phyloP scores from a whole-genome alignment of 2,329 filamentous ascomycete genomes.

The Bimuria novae-zelandiae region DNA sequence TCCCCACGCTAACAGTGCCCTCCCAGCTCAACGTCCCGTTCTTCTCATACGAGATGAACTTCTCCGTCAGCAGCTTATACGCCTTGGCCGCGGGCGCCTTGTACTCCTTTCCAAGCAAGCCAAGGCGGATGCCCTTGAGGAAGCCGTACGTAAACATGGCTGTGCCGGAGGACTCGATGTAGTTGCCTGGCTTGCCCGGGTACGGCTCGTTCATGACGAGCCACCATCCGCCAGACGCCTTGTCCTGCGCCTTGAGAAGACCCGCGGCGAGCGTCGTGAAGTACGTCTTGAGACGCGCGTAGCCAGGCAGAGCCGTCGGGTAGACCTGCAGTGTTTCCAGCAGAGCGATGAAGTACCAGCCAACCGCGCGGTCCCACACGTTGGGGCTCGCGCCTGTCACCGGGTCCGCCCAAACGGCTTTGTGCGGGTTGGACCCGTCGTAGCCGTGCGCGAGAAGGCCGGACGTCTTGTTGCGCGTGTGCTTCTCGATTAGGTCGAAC shows the following conservation, averaged over 20 bases:
- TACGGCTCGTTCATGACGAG: conserved; percentile 59
- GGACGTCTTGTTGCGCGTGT: conserved; percentile 39
- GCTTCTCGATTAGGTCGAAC: conserved; percentile 43
- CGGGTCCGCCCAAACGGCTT: conserved; percentile 44
- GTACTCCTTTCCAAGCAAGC: conserved; percentile 43
- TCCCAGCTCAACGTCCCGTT: conserved; percentile 58
- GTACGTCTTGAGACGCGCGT: conserved; percentile 45
- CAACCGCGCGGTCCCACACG: conserved; percentile 45
- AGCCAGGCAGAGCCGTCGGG: conserved; percentile 45
- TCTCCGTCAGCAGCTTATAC: conserved; percentile 50
- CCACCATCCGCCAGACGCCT: conserved; percentile 59
- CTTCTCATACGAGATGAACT: conserved; percentile 52
- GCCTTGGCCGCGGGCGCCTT: conserved; percentile 49
- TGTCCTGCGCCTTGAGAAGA: conserved; percentile 50
- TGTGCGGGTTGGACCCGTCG: conserved; percentile 39
- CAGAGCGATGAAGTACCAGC: conserved; percentile 47
- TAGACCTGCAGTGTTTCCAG: conserved; percentile 57
- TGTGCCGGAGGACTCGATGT: conserved; percentile 63
- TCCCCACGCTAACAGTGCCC: conserved; percentile 59
- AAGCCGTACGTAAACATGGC: conserved; percentile 54
- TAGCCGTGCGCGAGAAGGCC: conserved; percentile 44
- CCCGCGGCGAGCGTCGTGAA: conserved; percentile 50
- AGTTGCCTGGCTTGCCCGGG: conserved; percentile 56
- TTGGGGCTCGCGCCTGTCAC: conserved; percentile 43
- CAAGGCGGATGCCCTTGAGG: conserved; percentile 41